phyloP scores from a whole-genome alignment of 2,329 filamentous ascomycete genomes.

The Talaromyces islandicus region DNA sequence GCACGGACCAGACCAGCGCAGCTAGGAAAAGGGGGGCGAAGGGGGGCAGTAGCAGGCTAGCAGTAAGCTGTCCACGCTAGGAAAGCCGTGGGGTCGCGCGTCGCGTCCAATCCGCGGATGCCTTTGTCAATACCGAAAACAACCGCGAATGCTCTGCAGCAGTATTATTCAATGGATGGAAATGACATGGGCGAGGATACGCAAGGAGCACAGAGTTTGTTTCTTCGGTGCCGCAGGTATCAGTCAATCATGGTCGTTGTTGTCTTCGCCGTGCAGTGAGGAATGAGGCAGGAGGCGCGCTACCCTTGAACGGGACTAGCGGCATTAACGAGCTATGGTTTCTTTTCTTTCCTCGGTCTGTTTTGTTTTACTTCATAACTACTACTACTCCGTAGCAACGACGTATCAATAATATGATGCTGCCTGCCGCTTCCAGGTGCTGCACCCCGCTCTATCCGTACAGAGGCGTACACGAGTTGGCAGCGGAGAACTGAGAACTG shows the following conservation, averaged over 20 bases:
- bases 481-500: background rate
- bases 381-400: too few relatives aligned
- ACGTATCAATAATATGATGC: background rate
- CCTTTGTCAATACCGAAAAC: background rate
- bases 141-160: background rate
- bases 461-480: background rate
- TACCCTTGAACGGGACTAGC: background rate
- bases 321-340: background rate
- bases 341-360: background rate
- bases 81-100: background rate
- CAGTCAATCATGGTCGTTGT: background rate
- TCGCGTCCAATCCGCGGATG: background rate
- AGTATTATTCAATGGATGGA: background rate
- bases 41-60: background rate
- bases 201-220: background rate
- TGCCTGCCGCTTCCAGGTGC: too few relatives aligned
- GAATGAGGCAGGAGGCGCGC: background rate
- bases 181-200: background rate
- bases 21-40: background rate
- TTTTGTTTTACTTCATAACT: too few relatives aligned
- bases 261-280: background rate
- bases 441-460: background rate
- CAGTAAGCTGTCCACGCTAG: background rate
- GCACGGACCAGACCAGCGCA: background rate
- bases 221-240: background rate